Conservation (phyloP, 2,329 filamentous ascomycete genomes). For the Diaporthe ampelina region DNA sequence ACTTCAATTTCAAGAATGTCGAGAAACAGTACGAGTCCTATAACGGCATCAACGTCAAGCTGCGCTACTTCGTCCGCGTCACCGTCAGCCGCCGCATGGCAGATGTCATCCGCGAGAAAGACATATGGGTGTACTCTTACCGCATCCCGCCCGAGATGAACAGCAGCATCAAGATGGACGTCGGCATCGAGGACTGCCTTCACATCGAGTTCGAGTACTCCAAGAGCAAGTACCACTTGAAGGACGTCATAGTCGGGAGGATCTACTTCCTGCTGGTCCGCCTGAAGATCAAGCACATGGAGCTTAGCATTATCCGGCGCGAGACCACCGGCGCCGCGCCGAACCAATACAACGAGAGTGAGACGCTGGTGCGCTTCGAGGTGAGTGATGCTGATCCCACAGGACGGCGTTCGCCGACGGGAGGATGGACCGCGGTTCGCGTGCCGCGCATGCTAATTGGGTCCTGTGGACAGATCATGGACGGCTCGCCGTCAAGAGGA, state of each 20-base stretch:
- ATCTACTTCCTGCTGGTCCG: constrained; percentile 98
- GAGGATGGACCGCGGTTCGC: no score
- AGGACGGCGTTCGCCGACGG: neutral
- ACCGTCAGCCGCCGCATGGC: constrained; percentile 97
- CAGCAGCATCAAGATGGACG: constrained; percentile 99
- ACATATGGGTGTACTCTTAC: constrained; percentile 99
- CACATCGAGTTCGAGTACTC: constrained; percentile 99
- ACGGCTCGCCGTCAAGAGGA: constrained; percentile 96
- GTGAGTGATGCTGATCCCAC: constrained; percentile 56
- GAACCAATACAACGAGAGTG: constrained; percentile 99
- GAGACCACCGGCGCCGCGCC: constrained; percentile 97
- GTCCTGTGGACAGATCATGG: constrained; percentile 81
- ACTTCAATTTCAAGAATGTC: constrained; percentile 99
- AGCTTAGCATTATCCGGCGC: constrained; percentile 95
- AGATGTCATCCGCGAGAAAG: constrained; percentile 98
- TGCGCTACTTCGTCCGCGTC: constrained; percentile 97
- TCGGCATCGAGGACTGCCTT: constrained; percentile 98
- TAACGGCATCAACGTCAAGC: constrained; percentile 99
- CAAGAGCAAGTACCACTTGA: constrained; percentile 99
- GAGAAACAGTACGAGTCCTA: constrained; percentile 99
- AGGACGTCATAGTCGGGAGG: constrained; percentile 97
- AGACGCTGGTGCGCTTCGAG: constrained; percentile 97
- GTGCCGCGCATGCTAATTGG: constrained; percentile 5
- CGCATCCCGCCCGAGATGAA: constrained; percentile 98
- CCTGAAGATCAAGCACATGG: constrained; percentile 99